Base-by-base conservation (phyloP, 148 eudicot genomes). In the Chenopodium suecicum region DNA sequence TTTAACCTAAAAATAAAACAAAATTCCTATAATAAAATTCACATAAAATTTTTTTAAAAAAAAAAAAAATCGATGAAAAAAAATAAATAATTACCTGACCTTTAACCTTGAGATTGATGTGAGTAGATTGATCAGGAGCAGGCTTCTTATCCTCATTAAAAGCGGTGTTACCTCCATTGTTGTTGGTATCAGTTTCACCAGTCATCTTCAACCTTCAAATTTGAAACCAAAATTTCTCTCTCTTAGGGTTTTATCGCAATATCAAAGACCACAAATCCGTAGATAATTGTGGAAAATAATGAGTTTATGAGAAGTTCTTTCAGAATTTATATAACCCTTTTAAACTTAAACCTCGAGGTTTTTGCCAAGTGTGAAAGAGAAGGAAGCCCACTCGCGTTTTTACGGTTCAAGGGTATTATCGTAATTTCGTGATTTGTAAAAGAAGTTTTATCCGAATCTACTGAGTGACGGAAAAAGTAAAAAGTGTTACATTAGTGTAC, bases 51-150 rank as follows among this genome's bases (percentile, higher is more conserved):
- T 16, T 23, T 23, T 23, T 23, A 3, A 5, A 56, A 62, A 62
- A n/a, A n/a, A n/a, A 19, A 56, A 32, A 2, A 22, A 10, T 3
- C 52, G 19, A 9, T 0, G 48, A 4, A 71, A 12, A 4, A 78
- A 14, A 11, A 8, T 1, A 4, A 50, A 71, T 41, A 71, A 32
- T 77, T 19, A 90, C 92, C 92, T 90, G 90, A 58, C 90, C 90
- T 76, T 88, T 88, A 77, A 88, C 92, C 75, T 88, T 86, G 78
- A 88, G 86, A 77, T 90, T 90, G 82, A 90, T 85, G 44, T 85
- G 89, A 54, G 78, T 86, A 1, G 79, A 58, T 5, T 86, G 89
- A 25, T 82, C 89, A 20, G 90, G 4, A 12, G 84, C 79, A n/a
- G 90, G 92, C 89, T 89, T 89, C 89, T 81, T 89, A 76, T 88